Evolutionary conservation across 345 rosid genomes (phyloP).

Genomic region (Gossypium raimondii): DNA sequence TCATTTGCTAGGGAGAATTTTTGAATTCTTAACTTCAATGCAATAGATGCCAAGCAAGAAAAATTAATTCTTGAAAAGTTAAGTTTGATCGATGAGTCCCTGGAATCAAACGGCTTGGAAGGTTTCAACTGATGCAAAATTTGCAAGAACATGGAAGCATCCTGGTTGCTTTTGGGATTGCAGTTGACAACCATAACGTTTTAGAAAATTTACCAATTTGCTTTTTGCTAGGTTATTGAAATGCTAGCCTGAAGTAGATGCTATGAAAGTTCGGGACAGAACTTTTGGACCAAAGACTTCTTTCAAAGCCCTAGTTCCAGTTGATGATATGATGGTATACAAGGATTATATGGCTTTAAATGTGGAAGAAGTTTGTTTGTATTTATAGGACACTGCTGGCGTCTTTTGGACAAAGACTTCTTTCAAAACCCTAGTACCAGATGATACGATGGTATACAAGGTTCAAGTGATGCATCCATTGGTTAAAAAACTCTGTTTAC

Average conservation of each 20-base stretch:
- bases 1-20: background rate
- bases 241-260: background rate
- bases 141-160: conserved; percentile 6
- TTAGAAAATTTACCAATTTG: background rate
- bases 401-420: too few species aligned
- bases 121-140: conserved; percentile 16
- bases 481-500: too few species aligned
- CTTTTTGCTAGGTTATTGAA: background rate
- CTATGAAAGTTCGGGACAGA: background rate
- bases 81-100: conserved; percentile 41
- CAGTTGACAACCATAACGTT: background rate
- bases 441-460: too few species aligned
- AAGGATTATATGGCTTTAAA: background rate
- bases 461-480: too few species aligned
- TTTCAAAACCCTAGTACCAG: too few species aligned
- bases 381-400: background rate
- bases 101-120: conserved; percentile 13
- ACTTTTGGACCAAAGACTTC: background rate
- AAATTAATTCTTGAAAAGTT: conserved; percentile 61
- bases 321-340: background rate
- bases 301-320: background rate
- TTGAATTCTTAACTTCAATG: conserved; percentile 38
- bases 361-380: background rate
- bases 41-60: conserved; percentile 71
- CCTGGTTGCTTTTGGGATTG: conserved; percentile 5